Conservation (phyloP, 169 alveolate species). For the Plasmodium cynomolgi region DNA sequence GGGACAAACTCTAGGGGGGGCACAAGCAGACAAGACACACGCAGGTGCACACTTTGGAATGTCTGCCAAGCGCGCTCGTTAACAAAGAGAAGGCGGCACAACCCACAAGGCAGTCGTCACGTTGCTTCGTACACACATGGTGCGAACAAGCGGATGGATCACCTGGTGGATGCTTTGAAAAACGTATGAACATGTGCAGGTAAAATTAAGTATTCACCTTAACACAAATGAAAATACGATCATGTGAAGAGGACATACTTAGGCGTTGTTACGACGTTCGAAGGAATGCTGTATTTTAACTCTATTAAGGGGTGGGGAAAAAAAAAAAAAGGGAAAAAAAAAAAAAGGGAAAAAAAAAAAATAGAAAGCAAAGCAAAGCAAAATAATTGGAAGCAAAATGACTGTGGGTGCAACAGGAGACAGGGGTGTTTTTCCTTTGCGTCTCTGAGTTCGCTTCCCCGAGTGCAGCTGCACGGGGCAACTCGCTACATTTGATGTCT, state of each 20-base stretch:
- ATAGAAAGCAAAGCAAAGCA: too few species aligned
- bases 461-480: not conserved
- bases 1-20: not conserved
- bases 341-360: not conserved
- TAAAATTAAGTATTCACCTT: not conserved
- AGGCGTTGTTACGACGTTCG: not conserved
- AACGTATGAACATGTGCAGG: not conserved
- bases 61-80: not conserved
- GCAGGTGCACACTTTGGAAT: not conserved
- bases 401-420: conserved; percentile 17
- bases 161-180: not conserved
- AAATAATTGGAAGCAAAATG: not conserved
- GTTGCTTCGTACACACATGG: not conserved
- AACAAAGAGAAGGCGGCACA: not conserved
- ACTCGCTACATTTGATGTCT: not conserved
- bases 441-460: not conserved
- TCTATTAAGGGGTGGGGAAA: not conserved
- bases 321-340: too few species aligned
- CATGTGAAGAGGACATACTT: not conserved
- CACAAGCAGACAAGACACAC: not conserved
- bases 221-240: not conserved
- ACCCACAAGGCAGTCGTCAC: not conserved
- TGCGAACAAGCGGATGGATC: not conserved
- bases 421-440: not conserved
- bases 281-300: not conserved